A percentile compares a stretch with the other conserved stretches of the same genome.
Conservation (phyloP, 2,329 filamentous ascomycete genomes). For the Tolypocladium album region DNA sequence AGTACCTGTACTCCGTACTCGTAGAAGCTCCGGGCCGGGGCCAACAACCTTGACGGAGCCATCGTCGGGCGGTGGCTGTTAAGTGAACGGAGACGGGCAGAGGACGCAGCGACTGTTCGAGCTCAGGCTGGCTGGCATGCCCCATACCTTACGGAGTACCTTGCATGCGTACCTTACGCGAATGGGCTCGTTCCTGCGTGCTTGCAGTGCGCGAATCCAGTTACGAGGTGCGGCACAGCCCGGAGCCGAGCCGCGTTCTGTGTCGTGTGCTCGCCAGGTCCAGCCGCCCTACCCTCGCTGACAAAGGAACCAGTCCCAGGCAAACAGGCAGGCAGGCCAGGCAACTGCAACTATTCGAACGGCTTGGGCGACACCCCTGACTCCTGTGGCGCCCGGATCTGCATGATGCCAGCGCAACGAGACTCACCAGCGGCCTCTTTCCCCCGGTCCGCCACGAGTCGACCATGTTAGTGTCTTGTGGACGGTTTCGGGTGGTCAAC, state of each 20-base stretch:
- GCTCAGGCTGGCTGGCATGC: background rate
- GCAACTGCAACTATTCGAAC: background rate
- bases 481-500: background rate
- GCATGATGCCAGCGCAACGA: background rate
- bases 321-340: background rate
- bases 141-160: too few relatives aligned
- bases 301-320: background rate
- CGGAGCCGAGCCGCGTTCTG: background rate
- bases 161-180: background rate
- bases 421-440: background rate
- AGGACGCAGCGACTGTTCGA: background rate
- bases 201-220: background rate
- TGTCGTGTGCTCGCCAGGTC: background rate
- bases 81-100: background rate
- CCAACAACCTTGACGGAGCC: background rate
- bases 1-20: too few relatives aligned
- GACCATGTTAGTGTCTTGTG: background rate
- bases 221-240: background rate
- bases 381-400: background rate
- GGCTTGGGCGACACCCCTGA: background rate
- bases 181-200: background rate
- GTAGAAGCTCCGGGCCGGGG: background rate
- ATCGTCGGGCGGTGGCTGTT: background rate
- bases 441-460: background rate
- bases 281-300: background rate